Percentiles rank a stretch among this genome's conserved stretches.
Conservation (phyloP, 768 basidiomycete genomes). For the Tylopilus subfusipes region DNA sequence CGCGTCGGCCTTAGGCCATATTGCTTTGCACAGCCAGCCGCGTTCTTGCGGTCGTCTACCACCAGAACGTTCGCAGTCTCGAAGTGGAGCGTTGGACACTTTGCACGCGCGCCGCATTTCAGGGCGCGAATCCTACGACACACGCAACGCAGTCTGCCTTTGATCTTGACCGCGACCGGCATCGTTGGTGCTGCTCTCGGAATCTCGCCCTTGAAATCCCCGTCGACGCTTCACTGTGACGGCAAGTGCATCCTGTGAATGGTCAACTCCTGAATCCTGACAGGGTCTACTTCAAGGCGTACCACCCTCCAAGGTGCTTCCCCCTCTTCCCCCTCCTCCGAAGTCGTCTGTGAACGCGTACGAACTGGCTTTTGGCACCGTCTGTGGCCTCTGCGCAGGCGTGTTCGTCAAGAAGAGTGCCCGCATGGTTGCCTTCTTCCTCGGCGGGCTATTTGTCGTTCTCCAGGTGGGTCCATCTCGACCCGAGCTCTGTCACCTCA, state of each 20-base stretch:
- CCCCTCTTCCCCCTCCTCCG: constrained; percentile 45
- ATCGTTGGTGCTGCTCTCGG: constrained; percentile 46
- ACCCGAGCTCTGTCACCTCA: not conserved
- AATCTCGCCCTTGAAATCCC: constrained; percentile 34
- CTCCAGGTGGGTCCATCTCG: constrained; percentile 62
- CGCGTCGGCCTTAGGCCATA: constrained; percentile 20
- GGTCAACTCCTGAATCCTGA: not conserved
- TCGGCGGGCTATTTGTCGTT: constrained; percentile 90
- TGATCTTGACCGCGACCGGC: constrained; percentile 30
- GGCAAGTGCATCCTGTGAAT: constrained; percentile 33
- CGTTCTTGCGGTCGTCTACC: not conserved
- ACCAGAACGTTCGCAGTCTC: not conserved
- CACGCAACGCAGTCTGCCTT: constrained; percentile 8
- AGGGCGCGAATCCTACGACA: constrained; percentile 4
- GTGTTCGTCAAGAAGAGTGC: constrained; percentile 96
- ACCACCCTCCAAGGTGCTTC: constrained; percentile 6
- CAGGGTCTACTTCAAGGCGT: constrained; percentile 7
- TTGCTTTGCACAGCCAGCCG: constrained; percentile 1
- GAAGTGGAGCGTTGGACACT: not conserved
- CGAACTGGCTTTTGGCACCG: constrained; percentile 86
- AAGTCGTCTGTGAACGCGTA: constrained; percentile 73
- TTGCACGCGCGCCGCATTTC: not conserved
- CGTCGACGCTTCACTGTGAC: constrained; percentile 48
- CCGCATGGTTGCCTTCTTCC: constrained; percentile 72
- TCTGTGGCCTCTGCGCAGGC: constrained; percentile 84